phyloP scores from a whole-genome alignment of 768 basidiomycete genomes.

The Tylopilus felleus region DNA sequence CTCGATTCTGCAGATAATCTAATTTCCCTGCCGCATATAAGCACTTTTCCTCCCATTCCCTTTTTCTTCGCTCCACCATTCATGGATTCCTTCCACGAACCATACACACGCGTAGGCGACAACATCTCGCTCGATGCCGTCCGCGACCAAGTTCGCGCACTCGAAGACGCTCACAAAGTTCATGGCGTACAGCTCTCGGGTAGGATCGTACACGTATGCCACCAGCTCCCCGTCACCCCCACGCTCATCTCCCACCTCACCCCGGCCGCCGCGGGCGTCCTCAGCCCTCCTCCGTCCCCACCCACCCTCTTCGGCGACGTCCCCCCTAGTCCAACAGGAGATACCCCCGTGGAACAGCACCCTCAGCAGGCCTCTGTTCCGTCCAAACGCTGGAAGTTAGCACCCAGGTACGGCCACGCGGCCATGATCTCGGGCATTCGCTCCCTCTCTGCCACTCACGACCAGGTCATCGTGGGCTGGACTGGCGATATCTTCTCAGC shows the following conservation, averaged over 20 bases:
- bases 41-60: neutral
- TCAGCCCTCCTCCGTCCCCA: slow-evolving; percentile 78
- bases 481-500: slow-evolving; percentile 77
- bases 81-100: slow-evolving; percentile 76
- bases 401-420: slow-evolving; percentile 82
- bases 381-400: slow-evolving; percentile 62
- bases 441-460: slow-evolving; percentile 76
- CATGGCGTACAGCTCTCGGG: slow-evolving; percentile 77
- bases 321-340: slow-evolving; percentile 32
- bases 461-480: slow-evolving; percentile 93
- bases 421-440: slow-evolving; percentile 95
- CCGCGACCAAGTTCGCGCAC: slow-evolving; percentile 62
- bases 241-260: slow-evolving; percentile 46
- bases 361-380: slow-evolving; percentile 17
- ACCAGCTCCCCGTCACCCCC: slow-evolving; percentile 79
- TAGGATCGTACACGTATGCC: slow-evolving; percentile 88
- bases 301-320: slow-evolving; percentile 55
- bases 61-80: slow-evolving; percentile 2
- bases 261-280: slow-evolving; percentile 42
- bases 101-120: slow-evolving; percentile 61
- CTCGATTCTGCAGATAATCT: slow-evolving; percentile 29
- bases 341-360: neutral
- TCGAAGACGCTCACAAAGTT: slow-evolving; percentile 69
- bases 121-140: slow-evolving; percentile 71
- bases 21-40: slow-evolving; percentile 20